These are phyloP conservation scores for Cordyceps cateniannulata DNA, from an alignment of 2,329 filamentous ascomycete genomes.

Conservation along the genomic window DNA sequence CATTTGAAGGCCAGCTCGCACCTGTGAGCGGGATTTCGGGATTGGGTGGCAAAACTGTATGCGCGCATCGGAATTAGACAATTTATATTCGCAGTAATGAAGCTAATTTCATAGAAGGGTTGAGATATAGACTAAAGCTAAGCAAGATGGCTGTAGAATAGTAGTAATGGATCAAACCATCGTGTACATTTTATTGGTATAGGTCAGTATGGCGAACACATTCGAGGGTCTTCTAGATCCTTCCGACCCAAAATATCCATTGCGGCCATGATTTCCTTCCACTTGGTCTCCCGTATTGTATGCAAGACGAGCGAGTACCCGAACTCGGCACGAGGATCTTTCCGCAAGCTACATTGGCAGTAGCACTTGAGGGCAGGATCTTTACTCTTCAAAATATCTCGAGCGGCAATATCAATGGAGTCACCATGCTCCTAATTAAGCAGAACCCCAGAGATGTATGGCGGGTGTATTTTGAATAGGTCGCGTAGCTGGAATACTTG, in stretches of 20 bases:
- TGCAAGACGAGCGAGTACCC: constrained; percentile 17
- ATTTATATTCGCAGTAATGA: background rate
- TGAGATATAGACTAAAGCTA: background rate
- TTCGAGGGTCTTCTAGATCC: constrained; percentile 21
- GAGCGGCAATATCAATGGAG: constrained; percentile 20
- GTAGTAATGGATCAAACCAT: background rate
- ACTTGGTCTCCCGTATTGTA: constrained; percentile 20
- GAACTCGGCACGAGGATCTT: constrained; percentile 16
- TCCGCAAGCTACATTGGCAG: constrained; percentile 24
- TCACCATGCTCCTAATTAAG: constrained; percentile 22
- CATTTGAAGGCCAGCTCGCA: constrained; percentile 21
- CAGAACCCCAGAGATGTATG: constrained; percentile 34
- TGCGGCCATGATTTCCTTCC: constrained; percentile 23
- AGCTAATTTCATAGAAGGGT: background rate
- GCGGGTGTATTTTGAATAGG: constrained; percentile 52
- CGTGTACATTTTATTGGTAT: constrained; percentile 1
- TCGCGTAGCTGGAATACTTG: constrained; percentile 62
- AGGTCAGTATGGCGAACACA: constrained; percentile 5
- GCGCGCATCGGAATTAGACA: background rate
- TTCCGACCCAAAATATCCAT: constrained; percentile 22
- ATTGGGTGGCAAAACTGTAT: background rate
- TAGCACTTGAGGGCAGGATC: constrained; percentile 23
- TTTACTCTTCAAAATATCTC: constrained; percentile 18
- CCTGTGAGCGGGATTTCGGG: background rate
- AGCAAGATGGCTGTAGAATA: background rate